Percentiles rank a stretch among this genome's conserved stretches.
phyloP scores from a whole-genome alignment of 2,329 filamentous ascomycete species.

The Thermomyces lanuginosus region DNA sequence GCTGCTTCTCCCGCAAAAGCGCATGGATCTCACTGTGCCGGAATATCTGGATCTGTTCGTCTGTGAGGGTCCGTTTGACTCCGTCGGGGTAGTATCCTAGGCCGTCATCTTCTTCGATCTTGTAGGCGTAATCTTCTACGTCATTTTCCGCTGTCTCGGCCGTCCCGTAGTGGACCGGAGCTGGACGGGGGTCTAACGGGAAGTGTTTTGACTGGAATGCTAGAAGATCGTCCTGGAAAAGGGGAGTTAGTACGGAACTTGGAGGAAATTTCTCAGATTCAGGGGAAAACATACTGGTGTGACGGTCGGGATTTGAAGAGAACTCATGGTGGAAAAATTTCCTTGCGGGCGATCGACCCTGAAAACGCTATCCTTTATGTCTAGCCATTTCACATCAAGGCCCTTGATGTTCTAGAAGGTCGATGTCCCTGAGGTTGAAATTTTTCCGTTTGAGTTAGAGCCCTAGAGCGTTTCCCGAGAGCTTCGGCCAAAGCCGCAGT shows the following conservation, averaged over 20 bases:
- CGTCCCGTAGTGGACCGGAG: no score
- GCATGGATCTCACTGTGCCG: constrained; percentile 71
- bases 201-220: constrained; percentile 46
- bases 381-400: constrained; percentile 6
- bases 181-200: no score
- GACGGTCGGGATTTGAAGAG: constrained; percentile 18
- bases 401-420: no score
- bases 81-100: constrained; percentile 80
- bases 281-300: constrained; percentile 16
- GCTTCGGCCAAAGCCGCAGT: no score
- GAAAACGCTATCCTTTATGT: constrained; percentile 6
- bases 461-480: no score
- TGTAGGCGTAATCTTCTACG: constrained; percentile 10
- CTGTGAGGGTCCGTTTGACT: constrained; percentile 72
- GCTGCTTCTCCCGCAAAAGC: constrained; percentile 40
- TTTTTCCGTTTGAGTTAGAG: no score
- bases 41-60: constrained; percentile 82
- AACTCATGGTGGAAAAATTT: no score
- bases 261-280: neutral
- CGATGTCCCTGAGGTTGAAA: no score
- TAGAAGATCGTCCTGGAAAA: constrained; percentile 39
- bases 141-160: constrained; percentile 5
- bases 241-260: constrained; percentile 1
- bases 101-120: constrained; percentile 35
- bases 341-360: no score